A percentile compares a stretch with the other conserved stretches of the same genome.
Evolutionary conservation across 2,329 filamentous ascomycete species (phyloP).

Genomic region (Byssochlamys sp.): DNA sequence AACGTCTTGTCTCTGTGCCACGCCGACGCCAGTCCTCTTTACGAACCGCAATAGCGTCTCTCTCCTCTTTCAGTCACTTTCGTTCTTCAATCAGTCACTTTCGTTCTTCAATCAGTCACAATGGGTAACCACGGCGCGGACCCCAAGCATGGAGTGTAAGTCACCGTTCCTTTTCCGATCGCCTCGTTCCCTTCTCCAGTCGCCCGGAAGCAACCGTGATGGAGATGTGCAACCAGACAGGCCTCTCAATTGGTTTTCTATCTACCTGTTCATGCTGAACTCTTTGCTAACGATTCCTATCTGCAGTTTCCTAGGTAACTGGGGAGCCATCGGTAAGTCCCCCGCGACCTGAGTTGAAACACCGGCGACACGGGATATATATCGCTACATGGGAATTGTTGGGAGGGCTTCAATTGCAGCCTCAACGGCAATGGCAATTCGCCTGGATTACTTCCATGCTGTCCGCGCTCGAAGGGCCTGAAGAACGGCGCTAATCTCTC

Average conservation of each 20-base stretch:
- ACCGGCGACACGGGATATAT: neutral
- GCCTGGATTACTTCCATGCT: neutral
- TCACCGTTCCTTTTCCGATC: conserved; percentile 8
- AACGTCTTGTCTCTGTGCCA: neutral
- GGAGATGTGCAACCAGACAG: neutral
- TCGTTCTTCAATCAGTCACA: conserved; percentile 16
- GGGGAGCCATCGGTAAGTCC: conserved; percentile 65
- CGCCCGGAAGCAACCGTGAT: neutral
- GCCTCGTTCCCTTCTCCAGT: neutral
- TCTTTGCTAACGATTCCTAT: conserved; percentile 16
- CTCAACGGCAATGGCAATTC: neutral
- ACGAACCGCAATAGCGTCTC: neutral
- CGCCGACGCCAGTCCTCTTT: neutral
- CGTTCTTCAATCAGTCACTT: conserved; percentile 15
- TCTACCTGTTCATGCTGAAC: conserved; percentile 1
- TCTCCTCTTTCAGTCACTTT: conserved; percentile 8
- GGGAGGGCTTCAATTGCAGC: neutral
- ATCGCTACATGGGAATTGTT: neutral
- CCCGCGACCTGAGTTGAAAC: neutral
- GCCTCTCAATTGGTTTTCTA: neutral
- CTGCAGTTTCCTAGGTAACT: conserved; percentile 60
- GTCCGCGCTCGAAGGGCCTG: neutral
- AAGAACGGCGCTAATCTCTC: neutral
- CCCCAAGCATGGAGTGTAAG: conserved; percentile 38
- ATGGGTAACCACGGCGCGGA: conserved; percentile 29